Base-by-base conservation (phyloP, 2,329 filamentous ascomycete genomes). In the Cladosporium cucumerinum region DNA sequence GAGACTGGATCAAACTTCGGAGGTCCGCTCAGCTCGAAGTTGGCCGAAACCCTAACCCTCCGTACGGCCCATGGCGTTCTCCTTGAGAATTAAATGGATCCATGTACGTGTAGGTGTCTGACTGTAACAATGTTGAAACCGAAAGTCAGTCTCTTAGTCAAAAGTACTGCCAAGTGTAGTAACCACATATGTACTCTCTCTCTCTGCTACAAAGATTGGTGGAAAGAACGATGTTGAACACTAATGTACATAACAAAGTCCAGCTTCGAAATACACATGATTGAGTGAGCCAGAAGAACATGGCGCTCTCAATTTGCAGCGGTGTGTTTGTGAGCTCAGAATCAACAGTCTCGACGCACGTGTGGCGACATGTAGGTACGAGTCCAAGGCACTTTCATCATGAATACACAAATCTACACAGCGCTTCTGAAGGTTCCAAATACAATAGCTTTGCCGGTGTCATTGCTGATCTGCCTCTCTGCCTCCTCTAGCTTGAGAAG, bases 401-500 rank as follows among this genome's bases (percentile, higher is more conserved):
- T 23, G n/a, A 21, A 23, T 46, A 46, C 39, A 21, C n/a, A 46
- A 46, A 46, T 21, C 7, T 54, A 61, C 48, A 49, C 48, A 30
- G 48, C 59, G 34, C 26, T 28, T 26, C 48, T 39, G 28, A 62
- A 80, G 6, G 82, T 83, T 59, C 85, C 83, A 76, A 90, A 88
- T 49, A 90, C 81, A 63, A 92, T 81, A 62, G 89, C 87, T 77
- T 88, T 90, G 76, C 87, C 87, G 73, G 84, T 82, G 66, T 83
- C 79, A 54, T 82, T 82, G 57, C 84, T 78, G 69, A 89, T 84
- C 71, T 90, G 85, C 58, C 83, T 79, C 64, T 86, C 79, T 1
- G 87, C 87, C 72, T 85, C 81, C 73, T 95, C 91, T 26, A 90
- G 78, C 65, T 84, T 86, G 43, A 89, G 75, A 16, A 91, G 80